Percentiles rank a stretch among this genome's conserved stretches.
These are phyloP conservation scores for Kazachstania psychrophila DNA, from an alignment of 805 yeast species.

Conservation along the genomic window DNA sequence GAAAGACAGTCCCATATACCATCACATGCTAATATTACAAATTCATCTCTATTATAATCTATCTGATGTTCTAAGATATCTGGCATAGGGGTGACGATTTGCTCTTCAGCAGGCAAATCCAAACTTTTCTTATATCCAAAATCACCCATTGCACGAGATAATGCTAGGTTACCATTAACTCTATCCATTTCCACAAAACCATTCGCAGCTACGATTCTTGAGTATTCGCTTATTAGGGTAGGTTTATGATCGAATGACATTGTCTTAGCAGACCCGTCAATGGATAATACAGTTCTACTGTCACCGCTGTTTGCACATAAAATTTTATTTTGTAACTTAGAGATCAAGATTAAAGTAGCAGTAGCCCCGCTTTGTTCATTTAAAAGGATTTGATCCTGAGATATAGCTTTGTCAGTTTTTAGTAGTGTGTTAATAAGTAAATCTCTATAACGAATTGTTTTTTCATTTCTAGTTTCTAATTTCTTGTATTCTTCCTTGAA, in stretches of 20 bases:
- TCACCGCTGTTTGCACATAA: constrained; percentile 94
- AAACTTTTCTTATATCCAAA: constrained; percentile 69
- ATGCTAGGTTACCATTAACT: constrained; percentile 92
- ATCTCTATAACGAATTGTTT: not conserved
- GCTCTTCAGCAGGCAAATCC: constrained; percentile 87
- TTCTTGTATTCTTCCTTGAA: constrained; percentile 42
- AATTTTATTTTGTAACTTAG: constrained; percentile 36
- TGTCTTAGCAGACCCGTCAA: constrained; percentile 77
- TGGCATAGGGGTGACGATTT: constrained; percentile 88
- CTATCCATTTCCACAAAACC: constrained; percentile 96
- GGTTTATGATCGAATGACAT: constrained; percentile 85
- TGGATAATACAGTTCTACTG: constrained; percentile 83
- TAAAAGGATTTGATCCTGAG: constrained; percentile 53
- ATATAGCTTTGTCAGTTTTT: constrained; percentile 71
- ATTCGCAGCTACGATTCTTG: constrained; percentile 91
- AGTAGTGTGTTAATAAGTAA: constrained; percentile 66
- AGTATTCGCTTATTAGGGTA: constrained; percentile 81
- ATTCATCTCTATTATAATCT: constrained; percentile 65
- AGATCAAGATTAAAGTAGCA: constrained; percentile 78
- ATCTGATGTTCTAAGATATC: constrained; percentile 75
- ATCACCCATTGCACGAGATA: constrained; percentile 80
- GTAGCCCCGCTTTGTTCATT: constrained; percentile 93
- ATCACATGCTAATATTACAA: constrained; percentile 88
- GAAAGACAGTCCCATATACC: constrained; percentile 98
- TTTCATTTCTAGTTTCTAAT: not conserved